Conservation (phyloP, 345 rosid species). For the Luvunga scandens region DNA sequence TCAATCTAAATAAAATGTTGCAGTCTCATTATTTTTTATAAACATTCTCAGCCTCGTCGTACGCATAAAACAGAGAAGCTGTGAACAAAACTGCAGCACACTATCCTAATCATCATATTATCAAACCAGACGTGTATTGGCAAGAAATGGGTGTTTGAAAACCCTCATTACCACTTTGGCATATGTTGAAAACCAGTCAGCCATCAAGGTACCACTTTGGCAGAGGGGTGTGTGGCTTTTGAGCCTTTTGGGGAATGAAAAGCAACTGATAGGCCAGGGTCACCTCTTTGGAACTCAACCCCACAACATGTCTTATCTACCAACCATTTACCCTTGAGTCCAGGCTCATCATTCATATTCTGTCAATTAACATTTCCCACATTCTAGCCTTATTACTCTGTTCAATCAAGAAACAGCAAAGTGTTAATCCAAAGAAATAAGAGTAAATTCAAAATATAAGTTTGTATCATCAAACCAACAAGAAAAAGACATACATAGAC, state of each 20-base stretch:
- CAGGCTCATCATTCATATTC: background rate
- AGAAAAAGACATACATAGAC: background rate
- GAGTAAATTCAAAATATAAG: background rate
- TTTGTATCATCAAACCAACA: background rate
- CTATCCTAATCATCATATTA: background rate
- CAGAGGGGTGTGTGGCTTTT: slow-evolving; percentile 1
- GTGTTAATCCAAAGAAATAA: background rate
- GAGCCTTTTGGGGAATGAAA: background rate
- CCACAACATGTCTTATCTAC: slow-evolving; percentile 10
- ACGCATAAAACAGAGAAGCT: background rate
- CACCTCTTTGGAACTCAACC: background rate
- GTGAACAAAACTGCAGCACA: background rate
- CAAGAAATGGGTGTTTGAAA: background rate
- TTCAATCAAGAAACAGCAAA: background rate
- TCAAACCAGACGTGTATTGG: background rate
- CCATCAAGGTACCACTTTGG: slow-evolving; percentile 9
- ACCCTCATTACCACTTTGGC: background rate
- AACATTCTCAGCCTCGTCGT: background rate
- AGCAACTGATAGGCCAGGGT: background rate
- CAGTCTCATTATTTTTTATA: background rate
- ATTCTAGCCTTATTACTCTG: background rate
- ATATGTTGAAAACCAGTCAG: background rate
- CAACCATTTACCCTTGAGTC: background rate
- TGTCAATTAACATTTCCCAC: background rate
- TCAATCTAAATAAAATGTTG: background rate